A percentile compares a stretch with the other conserved stretches of the same genome.
phyloP scores from a whole-genome alignment of 1,284 basidiomycete genomes.

The Austroboletus niveus region DNA sequence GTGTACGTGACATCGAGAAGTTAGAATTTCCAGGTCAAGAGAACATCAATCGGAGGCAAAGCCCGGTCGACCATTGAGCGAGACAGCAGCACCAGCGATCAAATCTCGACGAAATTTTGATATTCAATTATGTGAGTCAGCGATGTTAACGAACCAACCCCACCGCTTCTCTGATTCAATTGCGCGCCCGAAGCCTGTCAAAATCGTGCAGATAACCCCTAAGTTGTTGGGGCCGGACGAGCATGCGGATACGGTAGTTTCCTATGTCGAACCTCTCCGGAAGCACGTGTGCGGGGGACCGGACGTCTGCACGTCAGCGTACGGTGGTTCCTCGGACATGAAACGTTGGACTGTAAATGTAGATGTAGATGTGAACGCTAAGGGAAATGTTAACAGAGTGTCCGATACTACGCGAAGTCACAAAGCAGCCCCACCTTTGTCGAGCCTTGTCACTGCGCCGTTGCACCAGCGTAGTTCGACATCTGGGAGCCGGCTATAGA shows the following conservation, averaged over 20 bases:
- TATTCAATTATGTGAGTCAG: neutral
- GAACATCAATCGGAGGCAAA: conserved; percentile 41
- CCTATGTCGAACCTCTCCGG: conserved; percentile 19
- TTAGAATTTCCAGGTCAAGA: conserved; percentile 49
- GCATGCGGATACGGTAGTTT: conserved; percentile 1
- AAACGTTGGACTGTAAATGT: neutral
- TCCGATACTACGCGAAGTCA: no score
- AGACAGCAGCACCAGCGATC: conserved; percentile 19
- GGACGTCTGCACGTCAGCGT: neutral
- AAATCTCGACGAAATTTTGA: conserved; percentile 8
- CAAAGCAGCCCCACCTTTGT: no score
- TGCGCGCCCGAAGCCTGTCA: conserved; percentile 11
- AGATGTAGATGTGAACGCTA: no score
- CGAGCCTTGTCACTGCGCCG: no score
- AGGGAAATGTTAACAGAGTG: no score
- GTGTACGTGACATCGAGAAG: conserved; percentile 40
- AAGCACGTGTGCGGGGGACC: conserved; percentile 13
- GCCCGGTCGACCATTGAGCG: neutral
- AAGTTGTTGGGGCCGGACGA: conserved; percentile 22
- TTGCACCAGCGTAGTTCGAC: no score
- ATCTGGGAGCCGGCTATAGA: no score
- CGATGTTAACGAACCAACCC: conserved; percentile 29
- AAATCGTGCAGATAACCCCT: conserved; percentile 26
- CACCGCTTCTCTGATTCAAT: conserved; percentile 27
- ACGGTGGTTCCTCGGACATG: conserved; percentile 7